These are phyloP conservation scores for Fusarium piperis DNA, from an alignment of 2,329 filamentous ascomycete species.

Conservation along the genomic window DNA sequence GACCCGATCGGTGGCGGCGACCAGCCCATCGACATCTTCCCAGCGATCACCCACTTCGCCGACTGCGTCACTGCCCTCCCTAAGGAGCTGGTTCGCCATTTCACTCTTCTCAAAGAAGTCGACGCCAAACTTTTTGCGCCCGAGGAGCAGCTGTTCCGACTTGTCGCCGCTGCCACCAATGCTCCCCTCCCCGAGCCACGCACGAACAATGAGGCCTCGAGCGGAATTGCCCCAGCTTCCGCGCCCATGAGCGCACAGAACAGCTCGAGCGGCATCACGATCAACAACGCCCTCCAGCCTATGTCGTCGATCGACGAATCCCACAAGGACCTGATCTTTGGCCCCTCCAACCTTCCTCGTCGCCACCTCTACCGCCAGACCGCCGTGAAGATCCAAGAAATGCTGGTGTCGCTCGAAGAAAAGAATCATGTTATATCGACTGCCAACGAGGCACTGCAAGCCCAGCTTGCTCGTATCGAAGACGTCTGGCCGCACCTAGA, in stretches of 20 bases:
- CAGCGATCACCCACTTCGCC: constrained; percentile 79
- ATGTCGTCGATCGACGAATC: constrained; percentile 56
- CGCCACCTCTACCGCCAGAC: constrained; percentile 82
- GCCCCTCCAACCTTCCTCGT: constrained; percentile 69
- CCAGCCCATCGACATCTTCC: constrained; percentile 73
- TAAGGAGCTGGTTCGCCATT: constrained; percentile 94
- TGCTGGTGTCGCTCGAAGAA: constrained; percentile 92
- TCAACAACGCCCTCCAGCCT: constrained; percentile 49
- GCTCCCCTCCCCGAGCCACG: constrained; percentile 59
- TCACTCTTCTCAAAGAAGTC: constrained; percentile 95
- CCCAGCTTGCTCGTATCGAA: constrained; percentile 85
- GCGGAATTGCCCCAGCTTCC: constrained; percentile 54
- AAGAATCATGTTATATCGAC: constrained; percentile 97
- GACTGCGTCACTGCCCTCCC: constrained; percentile 92
- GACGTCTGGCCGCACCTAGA: constrained; percentile 88
- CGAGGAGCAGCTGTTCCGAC: constrained; percentile 81
- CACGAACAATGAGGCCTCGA: constrained; percentile 55
- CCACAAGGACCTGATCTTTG: constrained; percentile 58
- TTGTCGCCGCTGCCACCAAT: constrained; percentile 73
- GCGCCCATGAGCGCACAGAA: constrained; percentile 61
- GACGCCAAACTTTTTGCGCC: constrained; percentile 95
- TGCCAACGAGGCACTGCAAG: constrained; percentile 87
- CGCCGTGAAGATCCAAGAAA: constrained; percentile 80
- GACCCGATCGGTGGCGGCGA: constrained; percentile 60
- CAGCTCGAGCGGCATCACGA: constrained; percentile 54